A percentile compares a stretch with the other conserved stretches of the same genome.
Evolutionary conservation across 1,139 yeast species (phyloP).

Genomic region (Suhomyces chickasaworum): DNA sequence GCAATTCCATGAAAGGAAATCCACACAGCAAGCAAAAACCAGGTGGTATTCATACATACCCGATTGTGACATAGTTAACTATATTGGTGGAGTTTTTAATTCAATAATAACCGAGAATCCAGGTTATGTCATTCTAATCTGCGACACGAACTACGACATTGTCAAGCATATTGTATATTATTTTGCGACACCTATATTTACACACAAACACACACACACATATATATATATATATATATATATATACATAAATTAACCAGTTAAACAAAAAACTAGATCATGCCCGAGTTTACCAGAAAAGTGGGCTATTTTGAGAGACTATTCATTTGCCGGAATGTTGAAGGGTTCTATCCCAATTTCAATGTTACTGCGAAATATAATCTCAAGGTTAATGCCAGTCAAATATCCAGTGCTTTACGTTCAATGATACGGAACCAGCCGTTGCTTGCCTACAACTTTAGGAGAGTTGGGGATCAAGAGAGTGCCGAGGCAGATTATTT

Average conservation of each 20-base stretch:
- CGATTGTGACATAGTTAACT: too few relatives aligned
- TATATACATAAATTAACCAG: background rate
- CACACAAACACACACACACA: too few relatives aligned
- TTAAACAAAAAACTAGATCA: background rate
- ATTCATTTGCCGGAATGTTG: conserved; percentile 29
- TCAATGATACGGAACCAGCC: conserved; percentile 25
- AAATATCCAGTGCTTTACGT: conserved; percentile 29
- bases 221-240: background rate
- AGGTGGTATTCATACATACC: too few relatives aligned
- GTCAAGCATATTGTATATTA: background rate
- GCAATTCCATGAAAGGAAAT: too few relatives aligned
- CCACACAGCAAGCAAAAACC: too few relatives aligned
- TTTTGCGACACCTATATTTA: background rate
- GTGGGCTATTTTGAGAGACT: conserved; percentile 15
- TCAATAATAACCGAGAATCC: background rate
- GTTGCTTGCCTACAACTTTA: conserved; percentile 25
- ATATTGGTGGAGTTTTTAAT: background rate
- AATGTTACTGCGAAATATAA: conserved; percentile 30
- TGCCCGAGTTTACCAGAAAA: background rate
- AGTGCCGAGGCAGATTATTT: conserved; percentile 16
- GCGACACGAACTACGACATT: background rate
- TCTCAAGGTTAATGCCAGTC: conserved; percentile 12
- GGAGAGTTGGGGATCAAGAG: conserved; percentile 13
- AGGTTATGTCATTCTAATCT: background rate
- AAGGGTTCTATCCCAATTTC: conserved; percentile 30